Percentiles rank a stretch among this genome's conserved stretches.
phyloP scores from a whole-genome alignment of 345 rosid genomes.

The Nasturtium officinale region DNA sequence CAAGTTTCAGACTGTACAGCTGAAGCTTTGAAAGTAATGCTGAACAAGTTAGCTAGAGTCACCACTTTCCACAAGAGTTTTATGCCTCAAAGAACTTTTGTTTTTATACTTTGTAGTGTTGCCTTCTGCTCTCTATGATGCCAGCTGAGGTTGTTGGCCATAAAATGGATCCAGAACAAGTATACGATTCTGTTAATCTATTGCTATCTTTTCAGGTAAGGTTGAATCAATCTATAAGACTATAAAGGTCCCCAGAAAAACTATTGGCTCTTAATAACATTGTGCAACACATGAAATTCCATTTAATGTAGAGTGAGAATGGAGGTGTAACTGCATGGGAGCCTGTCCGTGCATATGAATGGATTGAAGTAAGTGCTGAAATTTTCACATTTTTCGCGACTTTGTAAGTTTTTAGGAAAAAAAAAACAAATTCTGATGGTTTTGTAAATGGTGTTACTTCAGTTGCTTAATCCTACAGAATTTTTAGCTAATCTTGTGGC shows the following conservation, averaged over 20 bases:
- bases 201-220: constrained; percentile 65
- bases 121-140: constrained; percentile 66
- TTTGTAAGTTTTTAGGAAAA: not conserved
- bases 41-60: not conserved
- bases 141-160: constrained; percentile 65
- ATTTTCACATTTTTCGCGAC: not conserved
- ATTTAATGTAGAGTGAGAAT: constrained; percentile 33
- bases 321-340: constrained; percentile 45
- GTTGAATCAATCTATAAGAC: not conserved
- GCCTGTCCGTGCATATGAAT: constrained; percentile 33
- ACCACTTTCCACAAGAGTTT: not conserved
- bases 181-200: constrained; percentile 64
- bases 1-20: constrained; percentile 74
- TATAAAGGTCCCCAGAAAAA: not conserved
- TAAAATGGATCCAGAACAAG: constrained; percentile 49
- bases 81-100: not conserved
- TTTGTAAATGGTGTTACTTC: constrained; percentile 26
- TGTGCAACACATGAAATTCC: not conserved
- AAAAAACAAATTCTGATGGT: not conserved
- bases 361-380: constrained; percentile 26
- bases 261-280: not conserved
- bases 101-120: constrained; percentile 47
- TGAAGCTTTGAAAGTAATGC: constrained; percentile 64
- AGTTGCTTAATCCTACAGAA: constrained; percentile 56
- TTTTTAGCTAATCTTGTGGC: constrained; percentile 45